phyloP scores from a whole-genome alignment of 108 stramenopile species.

The Bacterosira constricta region DNA sequence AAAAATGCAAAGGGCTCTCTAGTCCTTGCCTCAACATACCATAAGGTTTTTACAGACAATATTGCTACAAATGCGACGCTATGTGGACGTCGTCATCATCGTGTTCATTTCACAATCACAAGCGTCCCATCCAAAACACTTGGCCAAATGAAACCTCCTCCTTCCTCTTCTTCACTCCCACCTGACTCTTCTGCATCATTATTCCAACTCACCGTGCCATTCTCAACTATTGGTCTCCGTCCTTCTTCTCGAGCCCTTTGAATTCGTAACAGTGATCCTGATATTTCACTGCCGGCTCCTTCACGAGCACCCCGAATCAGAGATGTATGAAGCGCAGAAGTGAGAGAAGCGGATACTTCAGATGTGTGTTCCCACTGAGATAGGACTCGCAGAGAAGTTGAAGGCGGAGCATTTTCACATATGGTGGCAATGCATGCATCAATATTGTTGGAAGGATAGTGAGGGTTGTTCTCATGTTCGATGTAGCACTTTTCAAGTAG shows the following conservation, averaged over 20 bases:
- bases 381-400: constrained; percentile 54
- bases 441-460: constrained; percentile 23
- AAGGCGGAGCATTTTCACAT: constrained; percentile 53
- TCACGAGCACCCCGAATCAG: constrained; percentile 60
- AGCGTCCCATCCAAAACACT: constrained; percentile 49
- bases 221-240: constrained; percentile 14
- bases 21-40: no score
- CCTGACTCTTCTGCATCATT: background rate
- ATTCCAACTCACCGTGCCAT: constrained; percentile 6
- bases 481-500: constrained; percentile 23
- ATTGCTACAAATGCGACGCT: no score
- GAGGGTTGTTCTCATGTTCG: constrained; percentile 8
- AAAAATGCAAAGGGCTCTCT: no score
- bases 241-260: constrained; percentile 56
- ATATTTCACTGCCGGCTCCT: constrained; percentile 57
- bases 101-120: constrained; percentile 48
- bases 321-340: constrained; percentile 43
- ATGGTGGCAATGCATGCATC: constrained; percentile 52
- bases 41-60: no score
- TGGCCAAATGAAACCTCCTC: constrained; percentile 52
- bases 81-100: no score
- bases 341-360: constrained; percentile 15
- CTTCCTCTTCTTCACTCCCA: constrained; percentile 12
- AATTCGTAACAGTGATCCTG: constrained; percentile 73
- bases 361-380: constrained; percentile 44